Evolutionary conservation across 306 rosid genomes (phyloP).

Genomic region (Oemleria cerasiformis): DNA sequence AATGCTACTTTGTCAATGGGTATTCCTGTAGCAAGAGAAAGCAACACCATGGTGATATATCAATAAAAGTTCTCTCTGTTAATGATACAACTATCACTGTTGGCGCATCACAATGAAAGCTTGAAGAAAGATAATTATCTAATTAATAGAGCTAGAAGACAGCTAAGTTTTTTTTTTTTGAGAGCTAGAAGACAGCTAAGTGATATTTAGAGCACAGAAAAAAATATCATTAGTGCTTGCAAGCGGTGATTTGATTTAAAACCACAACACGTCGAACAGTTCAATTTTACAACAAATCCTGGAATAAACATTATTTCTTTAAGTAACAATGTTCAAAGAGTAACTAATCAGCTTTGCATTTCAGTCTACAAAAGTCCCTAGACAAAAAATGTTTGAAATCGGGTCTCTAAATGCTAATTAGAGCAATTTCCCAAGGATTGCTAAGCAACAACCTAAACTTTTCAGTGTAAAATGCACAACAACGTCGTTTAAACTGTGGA

Average conservation of each 20-base stretch:
- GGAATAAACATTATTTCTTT: not conserved
- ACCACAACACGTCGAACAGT: not conserved
- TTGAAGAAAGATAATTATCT: not conserved
- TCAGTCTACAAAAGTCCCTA: not conserved
- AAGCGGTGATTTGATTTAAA: not conserved
- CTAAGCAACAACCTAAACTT: not conserved
- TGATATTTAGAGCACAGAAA: not conserved
- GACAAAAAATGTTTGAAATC: not conserved
- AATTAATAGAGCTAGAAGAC: not conserved
- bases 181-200: not conserved
- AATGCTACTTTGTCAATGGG: slow-evolving; percentile 87
- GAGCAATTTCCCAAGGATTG: not conserved
- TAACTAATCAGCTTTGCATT: not conserved
- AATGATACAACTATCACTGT: slow-evolving; percentile 1
- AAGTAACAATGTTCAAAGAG: not conserved
- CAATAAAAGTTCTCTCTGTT: not conserved
- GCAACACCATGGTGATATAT: slow-evolving; percentile 16
- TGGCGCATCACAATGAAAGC: not conserved
- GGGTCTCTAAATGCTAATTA: not conserved
- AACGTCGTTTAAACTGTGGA: slow-evolving; percentile 19
- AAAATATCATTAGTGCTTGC: slow-evolving; percentile 1
- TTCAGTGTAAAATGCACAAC: not conserved
- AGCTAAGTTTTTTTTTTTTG: not conserved
- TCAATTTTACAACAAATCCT: not conserved
- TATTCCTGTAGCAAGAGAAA: slow-evolving; percentile 63